Evolutionary conservation across 1,284 basidiomycete species (phyloP), one percentile per base, ranked within the genome.

Genomic region (Ganoderma leucocontextum): DNA sequence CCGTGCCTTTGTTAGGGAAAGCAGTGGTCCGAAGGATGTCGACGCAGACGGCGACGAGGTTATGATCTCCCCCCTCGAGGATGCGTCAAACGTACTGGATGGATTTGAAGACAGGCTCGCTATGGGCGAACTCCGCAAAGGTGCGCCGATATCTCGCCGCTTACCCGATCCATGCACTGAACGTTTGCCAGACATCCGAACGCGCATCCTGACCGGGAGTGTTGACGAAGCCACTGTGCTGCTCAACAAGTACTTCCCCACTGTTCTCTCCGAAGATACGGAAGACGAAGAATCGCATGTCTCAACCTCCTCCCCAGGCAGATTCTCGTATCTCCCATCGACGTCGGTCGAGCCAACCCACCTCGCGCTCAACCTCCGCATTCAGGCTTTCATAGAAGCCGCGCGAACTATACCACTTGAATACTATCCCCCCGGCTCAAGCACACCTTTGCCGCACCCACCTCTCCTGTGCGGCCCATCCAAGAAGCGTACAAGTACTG

Each of bases 381-480:
- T 96, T 44, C 89, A 93, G 58, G 87, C 88, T 0, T 96, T 96
- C 80, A 89, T 94, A 73, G 95, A 97, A 78, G 85, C 90, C 9
- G 90, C 93, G 70, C 89, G 95, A 41, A 90, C 91, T 0, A 78
- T 88, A 4, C 90, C 92, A 15, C 83, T 94, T 3, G 80, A 80
- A 4, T 87, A 86, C 74, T 76, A 81, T 47, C 79, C 80, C 4
- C 74, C 74, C 0, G 75, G 73, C 66, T 63, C 74, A 52, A 60
- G 57, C 12, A 57, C 60, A 25, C 63, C 70, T 22, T 68, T 69
- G 12, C 67, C 68, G 1, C 67, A 67, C 22, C 70, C 67, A 2
- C 65, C 67, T 25, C 39, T 67, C 53, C 59, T 66, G 38, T 65
- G 62, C 13, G 61, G 61, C 4, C 8, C 68, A 22, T 36, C 59